Conservation (phyloP, 257 asterid species). For the Galeopsis tetrahit region DNA sequence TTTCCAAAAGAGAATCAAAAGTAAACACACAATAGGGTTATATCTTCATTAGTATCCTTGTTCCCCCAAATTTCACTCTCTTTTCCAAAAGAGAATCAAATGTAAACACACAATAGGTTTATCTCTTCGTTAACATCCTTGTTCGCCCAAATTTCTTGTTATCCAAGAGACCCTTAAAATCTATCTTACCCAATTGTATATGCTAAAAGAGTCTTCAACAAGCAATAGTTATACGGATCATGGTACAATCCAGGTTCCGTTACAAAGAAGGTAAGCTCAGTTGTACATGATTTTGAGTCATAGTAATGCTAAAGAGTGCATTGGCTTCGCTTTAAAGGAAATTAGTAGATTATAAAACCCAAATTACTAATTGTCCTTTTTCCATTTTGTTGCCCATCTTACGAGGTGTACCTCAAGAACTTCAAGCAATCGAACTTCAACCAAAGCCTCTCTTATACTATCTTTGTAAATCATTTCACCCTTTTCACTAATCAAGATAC, state of each 20-base stretch:
- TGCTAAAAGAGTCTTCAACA: not conserved
- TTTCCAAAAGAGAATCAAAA: not conserved
- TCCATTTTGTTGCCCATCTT: too few relatives aligned
- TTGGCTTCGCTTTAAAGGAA: too few relatives aligned
- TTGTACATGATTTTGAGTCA: too few relatives aligned
- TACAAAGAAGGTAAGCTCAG: too few relatives aligned
- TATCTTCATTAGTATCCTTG: not conserved
- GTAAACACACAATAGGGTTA: not conserved
- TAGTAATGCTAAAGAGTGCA: too few relatives aligned
- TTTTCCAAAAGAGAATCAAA: not conserved
- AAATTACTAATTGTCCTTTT: too few relatives aligned
- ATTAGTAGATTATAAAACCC: too few relatives aligned
- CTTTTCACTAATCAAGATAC: too few relatives aligned
- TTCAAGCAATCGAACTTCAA: too few relatives aligned
- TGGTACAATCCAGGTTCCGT: not conserved
- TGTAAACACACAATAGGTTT: not conserved
- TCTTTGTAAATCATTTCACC: too few relatives aligned
- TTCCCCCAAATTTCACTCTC: not conserved
- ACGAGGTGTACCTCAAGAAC: too few relatives aligned
- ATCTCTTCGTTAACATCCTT: not conserved
- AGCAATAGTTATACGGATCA: not conserved
- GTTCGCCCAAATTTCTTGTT: not conserved
- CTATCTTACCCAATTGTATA: not conserved
- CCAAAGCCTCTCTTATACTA: too few relatives aligned
- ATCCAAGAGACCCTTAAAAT: not conserved